Evolutionary conservation across 768 basidiomycete species (phyloP).

Genomic region (Macrolepiota fuliginosa): DNA sequence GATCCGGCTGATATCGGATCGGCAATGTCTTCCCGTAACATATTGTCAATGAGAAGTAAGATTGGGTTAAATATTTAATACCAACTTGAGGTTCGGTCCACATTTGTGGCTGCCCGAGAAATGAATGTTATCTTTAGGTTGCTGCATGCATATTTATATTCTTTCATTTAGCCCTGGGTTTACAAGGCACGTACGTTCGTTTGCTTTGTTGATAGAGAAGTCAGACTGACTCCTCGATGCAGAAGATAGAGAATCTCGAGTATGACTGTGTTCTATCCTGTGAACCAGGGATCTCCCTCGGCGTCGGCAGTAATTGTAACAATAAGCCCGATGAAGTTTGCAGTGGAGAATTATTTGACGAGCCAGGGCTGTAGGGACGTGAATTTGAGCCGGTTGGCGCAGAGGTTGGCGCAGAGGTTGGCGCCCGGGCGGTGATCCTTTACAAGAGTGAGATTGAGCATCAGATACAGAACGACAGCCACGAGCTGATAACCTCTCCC

Average conservation of each 20-base stretch:
- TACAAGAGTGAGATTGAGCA: slow-evolving; percentile 94
- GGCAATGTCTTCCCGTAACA: slow-evolving; percentile 54
- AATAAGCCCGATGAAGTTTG: slow-evolving; percentile 73
- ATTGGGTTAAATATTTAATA: slow-evolving; percentile 94
- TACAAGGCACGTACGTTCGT: slow-evolving; percentile 45
- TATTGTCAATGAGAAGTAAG: slow-evolving; percentile 82
- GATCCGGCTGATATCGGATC: slow-evolving; percentile 61
- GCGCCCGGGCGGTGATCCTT: slow-evolving; percentile 64
- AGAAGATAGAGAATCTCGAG: slow-evolving; percentile 93
- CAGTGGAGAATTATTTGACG: slow-evolving; percentile 65
- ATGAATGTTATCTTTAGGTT: slow-evolving; percentile 45
- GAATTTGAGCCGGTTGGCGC: slow-evolving; percentile 78
- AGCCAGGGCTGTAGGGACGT: slow-evolving; percentile 77
- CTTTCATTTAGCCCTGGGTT: slow-evolving; percentile 6
- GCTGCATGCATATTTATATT: slow-evolving; percentile 36
- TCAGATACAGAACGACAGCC: slow-evolving; percentile 82
- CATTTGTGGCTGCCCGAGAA: slow-evolving; percentile 67
- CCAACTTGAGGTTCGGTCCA: slow-evolving; percentile 96
- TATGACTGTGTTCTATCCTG: slow-evolving; percentile 83
- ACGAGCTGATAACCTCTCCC: slow-evolving; percentile 85
- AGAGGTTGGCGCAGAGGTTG: slow-evolving; percentile 68
- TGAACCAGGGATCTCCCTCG: slow-evolving; percentile 73
- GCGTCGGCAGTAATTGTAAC: slow-evolving; percentile 86
- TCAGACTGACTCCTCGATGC: slow-evolving; percentile 75
- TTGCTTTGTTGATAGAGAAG: slow-evolving; percentile 55